phyloP scores from a whole-genome alignment of 1,284 basidiomycete species.

The Blastosporella zonata region DNA sequence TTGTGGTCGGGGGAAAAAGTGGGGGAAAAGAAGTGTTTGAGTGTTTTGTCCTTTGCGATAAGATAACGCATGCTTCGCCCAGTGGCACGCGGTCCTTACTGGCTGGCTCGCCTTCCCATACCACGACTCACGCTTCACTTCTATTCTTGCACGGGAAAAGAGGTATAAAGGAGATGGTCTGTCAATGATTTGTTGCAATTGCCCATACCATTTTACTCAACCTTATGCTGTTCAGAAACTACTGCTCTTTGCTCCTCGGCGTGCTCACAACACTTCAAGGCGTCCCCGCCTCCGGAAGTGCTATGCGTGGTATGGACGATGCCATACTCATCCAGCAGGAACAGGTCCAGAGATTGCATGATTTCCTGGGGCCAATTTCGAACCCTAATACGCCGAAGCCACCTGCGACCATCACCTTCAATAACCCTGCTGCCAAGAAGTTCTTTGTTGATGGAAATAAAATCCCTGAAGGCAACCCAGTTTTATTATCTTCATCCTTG shows the following conservation, averaged over 20 bases:
- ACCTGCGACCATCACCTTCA: conserved; percentile 56
- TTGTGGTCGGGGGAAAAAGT: no score
- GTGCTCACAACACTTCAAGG: conserved; percentile 16
- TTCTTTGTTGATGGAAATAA: conserved; percentile 64
- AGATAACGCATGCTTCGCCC: no score
- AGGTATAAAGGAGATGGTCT: background rate
- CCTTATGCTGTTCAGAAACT: conserved; percentile 9
- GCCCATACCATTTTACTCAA: background rate
- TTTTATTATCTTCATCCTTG: background rate
- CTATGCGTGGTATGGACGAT: conserved; percentile 42
- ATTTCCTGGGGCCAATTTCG: conserved; percentile 38
- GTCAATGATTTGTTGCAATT: background rate
- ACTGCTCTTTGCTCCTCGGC: conserved; percentile 12
- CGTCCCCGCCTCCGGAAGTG: conserved; percentile 24
- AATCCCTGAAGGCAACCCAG: conserved; percentile 51
- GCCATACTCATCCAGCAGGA: conserved; percentile 47
- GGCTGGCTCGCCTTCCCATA: conserved; percentile 5
- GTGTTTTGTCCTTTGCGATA: no score
- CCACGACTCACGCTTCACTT: conserved; percentile 8
- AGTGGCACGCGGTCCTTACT: conserved; percentile 7
- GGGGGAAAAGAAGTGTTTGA: no score
- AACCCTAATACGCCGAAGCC: conserved; percentile 25
- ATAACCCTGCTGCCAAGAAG: conserved; percentile 57
- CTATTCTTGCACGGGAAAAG: conserved; percentile 9
- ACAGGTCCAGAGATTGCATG: conserved; percentile 40